Base-by-base conservation (phyloP, 805 yeast genomes). In the Blastobotrys robertii region DNA sequence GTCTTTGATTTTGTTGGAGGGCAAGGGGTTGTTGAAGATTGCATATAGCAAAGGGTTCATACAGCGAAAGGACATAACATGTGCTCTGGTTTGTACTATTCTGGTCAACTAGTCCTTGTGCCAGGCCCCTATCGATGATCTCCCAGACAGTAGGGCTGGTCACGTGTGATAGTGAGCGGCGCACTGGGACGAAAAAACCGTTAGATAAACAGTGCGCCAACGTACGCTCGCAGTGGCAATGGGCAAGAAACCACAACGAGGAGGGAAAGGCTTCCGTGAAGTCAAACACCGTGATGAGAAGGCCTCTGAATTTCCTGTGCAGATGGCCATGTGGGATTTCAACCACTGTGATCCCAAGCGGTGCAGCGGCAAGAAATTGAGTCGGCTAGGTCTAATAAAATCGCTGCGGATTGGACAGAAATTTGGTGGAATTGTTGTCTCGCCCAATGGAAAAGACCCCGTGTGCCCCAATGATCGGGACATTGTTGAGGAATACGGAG, bases 331-430 rank as follows among this genome's bases (percentile, higher is more conserved):
- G 98, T 90, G 98, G 70, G 98, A 92, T 61, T 92, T 92, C 58
- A 95, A 88, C 51, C 98, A 92, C 59, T 92, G 98, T 66, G 98
- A 92, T 64, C 98, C 98, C 1, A 92, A 92, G 58, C 73, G 97
- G 58, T 92, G 98, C 60, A 81, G 94, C 51, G 98, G 98, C 13
- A 92, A 92, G 66, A 88, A 87, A 59, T 69, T 92, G 28, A 96
- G 86, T 56, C 70, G 97, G 43, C 62, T 90, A 14, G 97, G 97
- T 1, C 64, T 86, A 14, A 88, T 92, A 40, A 76, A 77, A 47
- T 75, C 76, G 42, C 59, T 92, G 48, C 67, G 94, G 47, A 76
- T 92, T n/a, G 98, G 98, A 0, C 96, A 88, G 59, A 90, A 87
- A 62, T 90, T 85, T 56, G 79, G 74, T 46, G 98, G 98, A 6